A percentile compares a stretch with the other conserved stretches of the same genome.
Evolutionary conservation across 805 yeast species (phyloP).

Genomic region (Barnettozyma siamensis): DNA sequence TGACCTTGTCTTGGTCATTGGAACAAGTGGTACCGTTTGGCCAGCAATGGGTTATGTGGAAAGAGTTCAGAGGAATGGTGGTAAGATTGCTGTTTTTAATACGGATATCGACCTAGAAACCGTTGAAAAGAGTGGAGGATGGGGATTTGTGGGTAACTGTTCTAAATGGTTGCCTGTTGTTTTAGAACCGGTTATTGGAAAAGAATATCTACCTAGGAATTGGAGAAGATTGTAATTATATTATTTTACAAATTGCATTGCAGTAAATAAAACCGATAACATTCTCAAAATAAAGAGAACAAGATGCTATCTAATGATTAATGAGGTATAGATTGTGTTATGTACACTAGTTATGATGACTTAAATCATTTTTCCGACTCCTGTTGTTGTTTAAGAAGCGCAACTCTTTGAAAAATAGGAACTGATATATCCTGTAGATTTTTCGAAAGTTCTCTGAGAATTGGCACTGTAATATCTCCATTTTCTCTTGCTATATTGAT

Average conservation of each 20-base stretch:
- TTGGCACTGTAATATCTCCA: slow-evolving; percentile 50
- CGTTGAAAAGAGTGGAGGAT: slow-evolving; percentile 38
- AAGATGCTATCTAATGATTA: no score
- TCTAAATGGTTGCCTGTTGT: slow-evolving; percentile 64
- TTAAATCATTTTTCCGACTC: neutral
- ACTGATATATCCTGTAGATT: slow-evolving; percentile 70
- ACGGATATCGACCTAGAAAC: slow-evolving; percentile 50
- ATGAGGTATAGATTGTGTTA: neutral
- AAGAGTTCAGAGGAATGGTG: slow-evolving; percentile 64
- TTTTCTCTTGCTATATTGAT: slow-evolving; percentile 62
- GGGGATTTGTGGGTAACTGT: slow-evolving; percentile 82
- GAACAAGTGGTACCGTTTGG: slow-evolving; percentile 82
- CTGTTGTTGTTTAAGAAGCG: slow-evolving; percentile 8
- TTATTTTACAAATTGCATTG: no score
- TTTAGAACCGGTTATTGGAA: slow-evolving; percentile 44
- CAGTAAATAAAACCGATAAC: no score
- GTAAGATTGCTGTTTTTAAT: slow-evolving; percentile 80
- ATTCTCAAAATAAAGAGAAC: no score
- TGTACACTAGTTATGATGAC: neutral
- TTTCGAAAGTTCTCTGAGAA: slow-evolving; percentile 66
- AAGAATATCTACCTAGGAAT: slow-evolving; percentile 23
- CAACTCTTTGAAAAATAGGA: slow-evolving; percentile 56
- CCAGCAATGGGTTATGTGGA: slow-evolving; percentile 93
- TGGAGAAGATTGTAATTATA: slow-evolving; percentile 20
- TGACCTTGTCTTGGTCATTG: slow-evolving; percentile 76